A percentile compares a stretch with the other conserved stretches of the same genome.
Evolutionary conservation across 2,329 filamentous ascomycete species (phyloP).

Genomic region (Diaporthe destruens): DNA sequence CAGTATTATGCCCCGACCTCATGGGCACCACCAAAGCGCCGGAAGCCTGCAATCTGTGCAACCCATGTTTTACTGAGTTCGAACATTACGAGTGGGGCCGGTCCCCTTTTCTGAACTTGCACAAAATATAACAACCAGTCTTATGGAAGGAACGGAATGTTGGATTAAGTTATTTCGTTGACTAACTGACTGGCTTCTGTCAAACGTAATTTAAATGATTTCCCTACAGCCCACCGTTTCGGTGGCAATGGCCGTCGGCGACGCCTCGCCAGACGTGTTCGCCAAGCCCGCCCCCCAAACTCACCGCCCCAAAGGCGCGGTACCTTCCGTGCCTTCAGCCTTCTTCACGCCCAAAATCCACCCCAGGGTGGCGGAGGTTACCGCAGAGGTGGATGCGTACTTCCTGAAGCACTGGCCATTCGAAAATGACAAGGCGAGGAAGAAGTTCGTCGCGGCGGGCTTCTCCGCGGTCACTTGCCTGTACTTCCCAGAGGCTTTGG

Average conservation of each 20-base stretch:
- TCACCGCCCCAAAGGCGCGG: background rate
- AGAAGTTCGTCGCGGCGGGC: conserved; percentile 51
- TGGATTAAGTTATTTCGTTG: background rate
- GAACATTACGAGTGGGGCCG: background rate
- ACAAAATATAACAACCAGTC: conserved; percentile 7
- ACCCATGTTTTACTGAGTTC: background rate
- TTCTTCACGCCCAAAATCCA: conserved; percentile 5
- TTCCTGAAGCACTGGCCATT: conserved; percentile 57
- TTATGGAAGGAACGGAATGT: background rate
- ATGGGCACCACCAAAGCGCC: too few species aligned
- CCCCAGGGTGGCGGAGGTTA: conserved; percentile 41
- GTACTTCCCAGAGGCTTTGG: conserved; percentile 52
- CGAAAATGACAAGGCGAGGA: conserved; percentile 46
- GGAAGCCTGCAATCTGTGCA: too few species aligned
- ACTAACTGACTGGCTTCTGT: background rate
- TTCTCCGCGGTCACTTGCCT: conserved; percentile 54
- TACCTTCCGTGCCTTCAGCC: conserved; percentile 3
- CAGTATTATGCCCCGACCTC: background rate
- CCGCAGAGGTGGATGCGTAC: conserved; percentile 53
- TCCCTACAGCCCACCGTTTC: background rate
- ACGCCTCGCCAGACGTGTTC: background rate
- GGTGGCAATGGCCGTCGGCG: background rate
- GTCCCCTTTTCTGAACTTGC: background rate
- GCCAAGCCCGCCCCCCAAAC: background rate
- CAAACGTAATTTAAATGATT: conserved; percentile 16